These are phyloP conservation scores for Rhizoclosmatium globosum DNA, from an alignment of 192 early-diverging fungal genomes.

Conservation along the genomic window DNA sequence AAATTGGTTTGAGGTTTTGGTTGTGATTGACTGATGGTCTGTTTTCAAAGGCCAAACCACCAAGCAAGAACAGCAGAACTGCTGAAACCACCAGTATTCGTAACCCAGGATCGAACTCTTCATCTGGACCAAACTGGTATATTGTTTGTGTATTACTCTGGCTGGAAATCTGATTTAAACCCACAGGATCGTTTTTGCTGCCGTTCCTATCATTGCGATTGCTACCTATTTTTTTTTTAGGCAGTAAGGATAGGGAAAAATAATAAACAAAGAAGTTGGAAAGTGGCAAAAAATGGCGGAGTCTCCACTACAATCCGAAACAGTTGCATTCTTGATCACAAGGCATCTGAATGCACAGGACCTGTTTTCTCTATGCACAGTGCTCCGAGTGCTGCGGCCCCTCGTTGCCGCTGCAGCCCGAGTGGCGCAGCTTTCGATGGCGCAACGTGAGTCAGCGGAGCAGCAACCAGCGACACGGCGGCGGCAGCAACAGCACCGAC, in stretches of 20 bases:
- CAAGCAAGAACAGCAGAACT: slow-evolving; percentile 27
- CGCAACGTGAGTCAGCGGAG: neutral
- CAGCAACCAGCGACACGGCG: neutral
- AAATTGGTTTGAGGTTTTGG: neutral
- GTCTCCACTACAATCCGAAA: neutral
- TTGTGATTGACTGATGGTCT: neutral
- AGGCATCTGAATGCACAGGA: neutral
- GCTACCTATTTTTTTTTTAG: slow-evolving; percentile 4
- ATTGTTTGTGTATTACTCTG: neutral
- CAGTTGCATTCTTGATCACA: neutral
- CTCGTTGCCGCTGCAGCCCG: neutral
- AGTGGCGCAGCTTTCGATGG: neutral
- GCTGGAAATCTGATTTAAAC: no score
- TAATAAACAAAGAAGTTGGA: neutral
- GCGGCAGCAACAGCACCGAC: neutral
- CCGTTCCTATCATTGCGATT: slow-evolving; percentile 23
- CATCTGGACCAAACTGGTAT: slow-evolving; percentile 13
- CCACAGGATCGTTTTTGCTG: slow-evolving; percentile 11
- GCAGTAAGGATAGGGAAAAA: neutral
- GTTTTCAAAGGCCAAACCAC: slow-evolving; percentile 27
- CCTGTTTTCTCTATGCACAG: neutral
- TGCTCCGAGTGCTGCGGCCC: neutral
- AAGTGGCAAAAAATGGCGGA: neutral
- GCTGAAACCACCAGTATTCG: slow-evolving; percentile 21
- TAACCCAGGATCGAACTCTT: neutral